A percentile compares a stretch with the other conserved stretches of the same genome.
Evolutionary conservation across 2,329 filamentous ascomycete species (phyloP).

Genomic region (Apiospora aurea): DNA sequence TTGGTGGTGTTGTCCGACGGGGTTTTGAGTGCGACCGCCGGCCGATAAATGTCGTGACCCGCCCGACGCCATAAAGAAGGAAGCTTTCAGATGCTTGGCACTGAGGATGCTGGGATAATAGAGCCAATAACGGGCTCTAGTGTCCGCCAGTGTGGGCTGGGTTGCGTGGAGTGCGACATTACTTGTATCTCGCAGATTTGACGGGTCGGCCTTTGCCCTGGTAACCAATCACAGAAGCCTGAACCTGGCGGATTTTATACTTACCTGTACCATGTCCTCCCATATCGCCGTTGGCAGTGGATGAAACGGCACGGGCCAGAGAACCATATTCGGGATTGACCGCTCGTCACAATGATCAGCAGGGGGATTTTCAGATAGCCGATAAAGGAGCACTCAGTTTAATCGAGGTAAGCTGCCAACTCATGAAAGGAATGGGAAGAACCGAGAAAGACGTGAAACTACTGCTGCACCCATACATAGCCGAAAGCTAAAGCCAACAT

Average conservation of each 20-base stretch:
- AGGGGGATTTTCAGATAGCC: neutral
- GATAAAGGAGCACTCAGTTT: neutral
- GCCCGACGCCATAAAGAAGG: neutral
- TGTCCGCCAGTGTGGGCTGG: neutral
- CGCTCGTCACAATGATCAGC: neutral
- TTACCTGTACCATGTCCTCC: neutral
- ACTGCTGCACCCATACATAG: neutral
- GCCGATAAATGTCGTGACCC: neutral
- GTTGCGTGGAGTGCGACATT: neutral
- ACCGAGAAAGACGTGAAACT: neutral
- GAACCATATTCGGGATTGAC: neutral
- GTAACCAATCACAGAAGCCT: neutral
- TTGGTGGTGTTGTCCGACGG: neutral
- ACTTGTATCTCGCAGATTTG: conserved; percentile 8
- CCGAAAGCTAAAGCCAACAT: neutral
- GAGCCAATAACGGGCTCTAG: neutral
- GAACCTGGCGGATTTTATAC: neutral
- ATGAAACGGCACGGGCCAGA: neutral
- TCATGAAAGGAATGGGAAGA: too few species aligned
- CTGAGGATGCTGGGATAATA: neutral
- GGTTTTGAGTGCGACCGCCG: neutral
- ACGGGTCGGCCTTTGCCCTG: neutral
- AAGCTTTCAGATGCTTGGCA: neutral
- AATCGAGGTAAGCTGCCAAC: too few species aligned
- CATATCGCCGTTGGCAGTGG: neutral